phyloP scores from a whole-genome alignment of 2,329 filamentous ascomycete species.

The Fusarium brevicatenulatum region DNA sequence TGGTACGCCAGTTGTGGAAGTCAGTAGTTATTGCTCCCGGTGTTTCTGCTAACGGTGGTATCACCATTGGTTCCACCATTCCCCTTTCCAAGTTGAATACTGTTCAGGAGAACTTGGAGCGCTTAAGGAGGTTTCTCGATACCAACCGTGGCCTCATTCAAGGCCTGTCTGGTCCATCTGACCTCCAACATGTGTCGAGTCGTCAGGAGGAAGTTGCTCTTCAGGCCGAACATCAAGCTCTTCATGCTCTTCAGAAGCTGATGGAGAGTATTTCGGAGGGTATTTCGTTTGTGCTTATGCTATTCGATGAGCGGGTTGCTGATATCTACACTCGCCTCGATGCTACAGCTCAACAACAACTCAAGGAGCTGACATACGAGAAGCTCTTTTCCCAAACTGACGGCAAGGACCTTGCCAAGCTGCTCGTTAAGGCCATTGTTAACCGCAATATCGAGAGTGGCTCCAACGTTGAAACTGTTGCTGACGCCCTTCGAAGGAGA shows the following conservation, averaged over 20 bases:
- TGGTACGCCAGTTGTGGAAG: constrained; percentile 92
- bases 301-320: constrained; percentile 92
- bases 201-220: constrained; percentile 92
- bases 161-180: constrained; percentile 89
- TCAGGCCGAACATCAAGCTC: constrained; percentile 92
- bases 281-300: constrained; percentile 92
- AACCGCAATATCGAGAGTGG: constrained; percentile 97
- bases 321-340: constrained; percentile 86
- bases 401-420: constrained; percentile 90
- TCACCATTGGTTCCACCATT: constrained; percentile 75
- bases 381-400: constrained; percentile 81
- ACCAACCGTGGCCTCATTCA: constrained; percentile 93
- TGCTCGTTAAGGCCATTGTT: constrained; percentile 96
- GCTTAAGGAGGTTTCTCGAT: constrained; percentile 82
- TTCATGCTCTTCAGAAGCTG: constrained; percentile 85
- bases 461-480: constrained; percentile 96
- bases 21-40: constrained; percentile 73
- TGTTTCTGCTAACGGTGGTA: constrained; percentile 64
- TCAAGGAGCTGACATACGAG: constrained; percentile 86
- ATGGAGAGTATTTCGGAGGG: constrained; percentile 94
- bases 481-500: constrained; percentile 88
- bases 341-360: constrained; percentile 72
- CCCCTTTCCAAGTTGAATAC: constrained; percentile 73
- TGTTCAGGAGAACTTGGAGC: constrained; percentile 83
- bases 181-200: constrained; percentile 78